Evolutionary conservation across 805 yeast genomes (phyloP), one percentile per base, ranked within the genome.

Genomic region (Pichia manshurica): DNA sequence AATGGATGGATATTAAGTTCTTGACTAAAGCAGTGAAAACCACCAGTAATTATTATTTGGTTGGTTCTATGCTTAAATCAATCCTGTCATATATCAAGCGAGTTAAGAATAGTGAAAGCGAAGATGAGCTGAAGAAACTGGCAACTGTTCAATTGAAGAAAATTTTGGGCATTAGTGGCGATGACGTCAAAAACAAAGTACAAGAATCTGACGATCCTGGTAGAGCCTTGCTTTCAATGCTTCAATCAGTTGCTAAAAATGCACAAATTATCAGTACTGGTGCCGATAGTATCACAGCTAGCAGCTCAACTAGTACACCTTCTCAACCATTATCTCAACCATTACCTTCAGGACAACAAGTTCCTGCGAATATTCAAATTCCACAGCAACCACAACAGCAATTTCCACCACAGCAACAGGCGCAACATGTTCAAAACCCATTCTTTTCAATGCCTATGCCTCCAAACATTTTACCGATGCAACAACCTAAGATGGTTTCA

Each of bases 1-100:
- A 82, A 64, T 91, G 97, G 98, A 69, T 71, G 53, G 83, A 80
- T 56, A 68, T 84, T 52, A 81, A 69, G 49, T 64, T 64, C 38
- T 59, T 75, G 29, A 53, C 62, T 2, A 70, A 69, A 35, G 59
- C 64, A 16, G 63, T 66, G 48, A 63, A 64, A 41, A 56, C 64
- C 7, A 56, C 58, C 28, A 46, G 51, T 19, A 59, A 64, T 23
- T 75, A 61, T 51, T 78, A 73, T 56, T 63, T 79, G 32, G 73
- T 79, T 12, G 63, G 69, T 16, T 65, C 78, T 8, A 68, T 79
- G 61, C 59, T 75, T 19, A 73, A 78, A 52, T 82, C 81, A 10
- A 63, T 79, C 50, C 59, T 65, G 42, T 67, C 71, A 44, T 84
- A 82, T 79, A 71, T 82, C 16, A 75, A 73, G 53, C 77, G 73